phyloP scores from a whole-genome alignment of 75 land plant species.

The Sequoia sempervirens region DNA sequence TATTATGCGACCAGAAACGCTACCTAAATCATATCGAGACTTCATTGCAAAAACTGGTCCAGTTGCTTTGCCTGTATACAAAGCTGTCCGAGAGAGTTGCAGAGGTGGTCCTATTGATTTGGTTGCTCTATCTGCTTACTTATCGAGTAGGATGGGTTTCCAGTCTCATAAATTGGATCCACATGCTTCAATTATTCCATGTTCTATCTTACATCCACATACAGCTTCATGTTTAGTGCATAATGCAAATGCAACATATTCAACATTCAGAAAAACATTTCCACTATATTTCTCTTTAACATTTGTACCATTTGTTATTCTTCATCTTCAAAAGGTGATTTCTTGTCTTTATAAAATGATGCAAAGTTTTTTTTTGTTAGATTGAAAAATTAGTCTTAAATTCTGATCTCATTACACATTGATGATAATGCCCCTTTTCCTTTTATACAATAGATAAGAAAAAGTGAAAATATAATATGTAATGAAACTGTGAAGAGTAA shows the following conservation, averaged over 20 bases:
- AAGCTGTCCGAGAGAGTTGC: slow-evolving; percentile 78
- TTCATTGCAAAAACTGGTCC: slow-evolving; percentile 95
- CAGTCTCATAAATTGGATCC: slow-evolving; percentile 37
- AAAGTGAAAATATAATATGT: neutral
- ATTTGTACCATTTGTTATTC: slow-evolving; percentile 92
- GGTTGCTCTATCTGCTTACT: slow-evolving; percentile 58
- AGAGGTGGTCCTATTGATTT: slow-evolving; percentile 75
- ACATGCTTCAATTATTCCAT: slow-evolving; percentile 73
- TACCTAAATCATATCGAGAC: slow-evolving; percentile 89
- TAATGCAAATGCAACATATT: slow-evolving; percentile 63
- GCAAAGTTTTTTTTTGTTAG: neutral
- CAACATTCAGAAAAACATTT: slow-evolving; percentile 93
- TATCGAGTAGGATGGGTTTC: slow-evolving; percentile 37
- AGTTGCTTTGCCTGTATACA: slow-evolving; percentile 80
- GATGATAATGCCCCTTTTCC: neutral
- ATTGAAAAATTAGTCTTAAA: neutral
- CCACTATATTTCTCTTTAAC: slow-evolving; percentile 97
- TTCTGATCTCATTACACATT: neutral
- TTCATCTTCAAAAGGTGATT: slow-evolving; percentile 78
- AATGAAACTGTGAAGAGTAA: neutral
- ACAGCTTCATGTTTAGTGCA: slow-evolving; percentile 68
- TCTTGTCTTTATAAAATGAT: neutral
- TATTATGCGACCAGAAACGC: slow-evolving; percentile 97
- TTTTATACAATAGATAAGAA: neutral
- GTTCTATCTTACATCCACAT: slow-evolving; percentile 78